phyloP scores from a whole-genome alignment of 2,329 filamentous ascomycete genomes.

The Pseudogymnoascus sp. region DNA sequence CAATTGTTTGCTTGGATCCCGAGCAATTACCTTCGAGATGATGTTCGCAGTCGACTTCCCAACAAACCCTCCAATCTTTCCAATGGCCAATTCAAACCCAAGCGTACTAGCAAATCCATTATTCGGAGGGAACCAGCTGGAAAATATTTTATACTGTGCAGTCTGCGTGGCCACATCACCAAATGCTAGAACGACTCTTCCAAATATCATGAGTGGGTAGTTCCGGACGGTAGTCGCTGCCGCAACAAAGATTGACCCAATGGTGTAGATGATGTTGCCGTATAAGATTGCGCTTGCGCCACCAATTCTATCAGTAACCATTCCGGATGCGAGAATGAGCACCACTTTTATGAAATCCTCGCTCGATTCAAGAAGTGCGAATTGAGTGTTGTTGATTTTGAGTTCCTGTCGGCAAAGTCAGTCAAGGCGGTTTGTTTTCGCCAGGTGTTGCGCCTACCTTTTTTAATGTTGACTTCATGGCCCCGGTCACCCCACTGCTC shows the following conservation, averaged over 20 bases:
- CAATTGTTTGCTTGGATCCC: background rate
- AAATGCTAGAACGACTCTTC: conserved; percentile 46
- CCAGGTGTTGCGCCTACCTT: conserved; percentile 30
- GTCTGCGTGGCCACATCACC: conserved; percentile 59
- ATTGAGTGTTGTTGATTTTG: conserved; percentile 53
- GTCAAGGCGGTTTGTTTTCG: conserved; percentile 5
- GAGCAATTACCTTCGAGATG: conserved; percentile 38
- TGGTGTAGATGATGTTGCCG: conserved; percentile 52
- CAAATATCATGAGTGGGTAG: conserved; percentile 54
- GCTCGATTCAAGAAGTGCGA: conserved; percentile 50
- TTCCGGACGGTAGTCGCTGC: conserved; percentile 48
- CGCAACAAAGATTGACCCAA: conserved; percentile 52
- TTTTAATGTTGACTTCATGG: conserved; percentile 55
- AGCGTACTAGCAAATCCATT: conserved; percentile 56
- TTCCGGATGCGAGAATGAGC: conserved; percentile 46
- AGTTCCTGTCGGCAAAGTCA: conserved; percentile 35
- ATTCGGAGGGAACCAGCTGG: conserved; percentile 55
- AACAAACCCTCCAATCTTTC: conserved; percentile 54
- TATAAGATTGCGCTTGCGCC: conserved; percentile 52
- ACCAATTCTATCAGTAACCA: conserved; percentile 51
- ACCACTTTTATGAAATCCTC: conserved; percentile 56
- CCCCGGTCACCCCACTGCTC: conserved; percentile 53
- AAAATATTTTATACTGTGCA: conserved; percentile 59
- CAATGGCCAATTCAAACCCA: conserved; percentile 52
- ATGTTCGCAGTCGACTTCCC: conserved; percentile 54